Evolutionary conservation across 768 basidiomycete species (phyloP).

Genomic region (Leccinum obscurum): DNA sequence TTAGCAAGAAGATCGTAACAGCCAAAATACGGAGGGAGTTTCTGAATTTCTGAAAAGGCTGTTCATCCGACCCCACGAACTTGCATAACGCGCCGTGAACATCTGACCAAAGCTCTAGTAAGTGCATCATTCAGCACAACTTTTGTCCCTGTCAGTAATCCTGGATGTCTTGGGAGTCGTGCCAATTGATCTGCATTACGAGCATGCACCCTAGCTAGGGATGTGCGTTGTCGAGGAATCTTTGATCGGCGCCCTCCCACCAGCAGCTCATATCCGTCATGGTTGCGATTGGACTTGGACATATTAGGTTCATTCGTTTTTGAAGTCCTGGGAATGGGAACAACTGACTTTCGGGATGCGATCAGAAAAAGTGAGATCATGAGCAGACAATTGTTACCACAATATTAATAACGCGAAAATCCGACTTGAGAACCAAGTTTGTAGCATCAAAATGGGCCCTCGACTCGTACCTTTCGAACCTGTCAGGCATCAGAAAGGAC

Average conservation of each 20-base stretch:
- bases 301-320: background rate
- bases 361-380: constrained; percentile 4
- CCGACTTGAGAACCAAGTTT: constrained; percentile 7
- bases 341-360: background rate
- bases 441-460: background rate
- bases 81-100: background rate
- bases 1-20: background rate
- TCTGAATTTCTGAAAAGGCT: no score
- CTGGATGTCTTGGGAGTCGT: background rate
- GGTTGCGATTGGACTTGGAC: background rate
- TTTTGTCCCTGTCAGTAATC: background rate
- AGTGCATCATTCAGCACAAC: constrained; percentile 4
- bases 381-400: constrained; percentile 1
- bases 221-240: background rate
- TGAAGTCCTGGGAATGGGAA: background rate
- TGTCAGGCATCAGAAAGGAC: background rate
- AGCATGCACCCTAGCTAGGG: background rate
- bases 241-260: background rate
- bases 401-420: background rate
- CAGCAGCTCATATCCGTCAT: background rate
- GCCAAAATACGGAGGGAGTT: background rate
- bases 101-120: background rate
- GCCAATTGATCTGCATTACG: background rate
- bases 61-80: background rate
- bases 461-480: background rate